A percentile compares a stretch with the other conserved stretches of the same genome.
Evolutionary conservation across 352 stramenopile species (phyloP).

Genomic region (Phytophthora cryptogea): DNA sequence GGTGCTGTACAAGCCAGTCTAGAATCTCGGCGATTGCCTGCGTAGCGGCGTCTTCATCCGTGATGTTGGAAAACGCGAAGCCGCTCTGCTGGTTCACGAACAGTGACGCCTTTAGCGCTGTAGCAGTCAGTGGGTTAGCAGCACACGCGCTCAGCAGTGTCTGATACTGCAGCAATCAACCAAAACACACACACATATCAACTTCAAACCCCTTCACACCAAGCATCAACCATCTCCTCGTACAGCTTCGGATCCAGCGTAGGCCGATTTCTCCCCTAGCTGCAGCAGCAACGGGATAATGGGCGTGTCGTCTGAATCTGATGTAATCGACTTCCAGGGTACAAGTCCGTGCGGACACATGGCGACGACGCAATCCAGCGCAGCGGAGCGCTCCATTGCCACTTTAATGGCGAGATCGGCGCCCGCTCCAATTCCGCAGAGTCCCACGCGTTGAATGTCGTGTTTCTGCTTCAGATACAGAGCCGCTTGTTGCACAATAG

Average conservation of each 20-base stretch:
- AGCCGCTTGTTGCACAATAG: conserved; percentile 48
- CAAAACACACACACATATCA: conserved; percentile 7
- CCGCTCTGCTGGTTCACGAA: conserved; percentile 77
- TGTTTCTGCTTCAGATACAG: conserved; percentile 71
- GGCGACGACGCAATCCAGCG: conserved; percentile 67
- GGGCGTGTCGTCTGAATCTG: conserved; percentile 24
- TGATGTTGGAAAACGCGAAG: conserved; percentile 90
- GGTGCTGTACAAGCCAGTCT: conserved; percentile 83
- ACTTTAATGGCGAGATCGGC: conserved; percentile 74
- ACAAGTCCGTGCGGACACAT: conserved; percentile 71
- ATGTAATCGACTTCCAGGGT: conserved; percentile 30
- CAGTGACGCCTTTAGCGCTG: conserved; percentile 46
- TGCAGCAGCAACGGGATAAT: conserved; percentile 66
- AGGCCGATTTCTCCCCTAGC: conserved; percentile 67
- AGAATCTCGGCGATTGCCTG: conserved; percentile 85
- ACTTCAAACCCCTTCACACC: neutral
- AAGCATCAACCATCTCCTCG: conserved; percentile 15
- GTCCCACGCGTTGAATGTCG: conserved; percentile 72
- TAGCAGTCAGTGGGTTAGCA: conserved; percentile 16
- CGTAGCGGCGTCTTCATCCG: conserved; percentile 88
- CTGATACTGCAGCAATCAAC: conserved; percentile 49
- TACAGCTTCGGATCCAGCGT: conserved; percentile 66
- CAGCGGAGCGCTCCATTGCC: conserved; percentile 42
- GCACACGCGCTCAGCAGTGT: conserved; percentile 47
- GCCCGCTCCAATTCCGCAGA: conserved; percentile 68